Evolutionary conservation across 108 stramenopile species (phyloP).

Genomic region (Discostella stelligeroides): DNA sequence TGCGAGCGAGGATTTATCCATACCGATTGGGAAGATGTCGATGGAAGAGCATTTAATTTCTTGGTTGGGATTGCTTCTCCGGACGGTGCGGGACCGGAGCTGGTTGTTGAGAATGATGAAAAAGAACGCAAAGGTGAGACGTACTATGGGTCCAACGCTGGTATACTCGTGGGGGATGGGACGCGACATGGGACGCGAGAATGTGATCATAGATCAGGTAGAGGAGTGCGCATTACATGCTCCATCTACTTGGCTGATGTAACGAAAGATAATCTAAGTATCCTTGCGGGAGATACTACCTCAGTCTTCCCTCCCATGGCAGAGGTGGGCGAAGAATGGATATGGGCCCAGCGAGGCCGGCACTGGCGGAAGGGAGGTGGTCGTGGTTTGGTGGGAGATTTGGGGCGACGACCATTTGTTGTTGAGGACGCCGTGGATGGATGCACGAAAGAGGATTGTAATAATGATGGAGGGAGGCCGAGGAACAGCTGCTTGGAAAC

Average conservation of each 20-base stretch:
- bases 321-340: slow-evolving; percentile 9
- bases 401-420: neutral
- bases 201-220: neutral
- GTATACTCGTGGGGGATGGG: neutral
- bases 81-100: slow-evolving; percentile 61
- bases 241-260: slow-evolving; percentile 7
- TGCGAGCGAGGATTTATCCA: slow-evolving; percentile 60
- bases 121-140: neutral
- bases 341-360: slow-evolving; percentile 1
- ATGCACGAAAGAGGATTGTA: slow-evolving; percentile 3
- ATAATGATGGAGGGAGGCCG: neutral
- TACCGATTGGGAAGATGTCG: slow-evolving; percentile 59
- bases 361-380: slow-evolving; percentile 8
- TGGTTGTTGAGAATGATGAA: slow-evolving; percentile 42
- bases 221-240: slow-evolving; percentile 6
- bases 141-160: neutral
- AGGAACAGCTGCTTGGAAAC: slow-evolving; percentile 8
- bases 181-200: slow-evolving; percentile 6
- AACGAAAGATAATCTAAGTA: neutral
- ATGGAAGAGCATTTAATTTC: slow-evolving; percentile 64
- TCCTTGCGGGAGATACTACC: slow-evolving; percentile 6
- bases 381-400: neutral
- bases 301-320: slow-evolving; percentile 11
- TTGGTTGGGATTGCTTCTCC: slow-evolving; percentile 58
- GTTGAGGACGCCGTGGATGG: neutral